These are phyloP conservation scores for Aspergillus caelatus DNA, from an alignment of 2,329 filamentous ascomycete species.

Conservation along the genomic window DNA sequence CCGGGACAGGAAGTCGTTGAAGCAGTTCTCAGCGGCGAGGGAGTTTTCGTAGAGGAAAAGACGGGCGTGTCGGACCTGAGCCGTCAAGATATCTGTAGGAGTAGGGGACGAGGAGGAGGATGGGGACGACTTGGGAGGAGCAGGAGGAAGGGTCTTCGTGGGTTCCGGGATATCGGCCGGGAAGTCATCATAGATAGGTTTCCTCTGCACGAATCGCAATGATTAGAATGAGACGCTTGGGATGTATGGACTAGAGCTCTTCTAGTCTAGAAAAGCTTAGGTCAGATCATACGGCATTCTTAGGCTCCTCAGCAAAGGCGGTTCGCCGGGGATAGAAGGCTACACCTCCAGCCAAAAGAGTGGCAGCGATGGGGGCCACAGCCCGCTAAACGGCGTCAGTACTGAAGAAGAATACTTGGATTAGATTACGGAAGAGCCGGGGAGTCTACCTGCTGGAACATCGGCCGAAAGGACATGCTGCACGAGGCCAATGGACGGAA, in stretches of 20 bases:
- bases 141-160: conserved; percentile 23
- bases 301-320: conserved; percentile 47
- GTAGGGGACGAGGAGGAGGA: conserved; percentile 58
- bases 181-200: conserved; percentile 50
- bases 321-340: conserved; percentile 44
- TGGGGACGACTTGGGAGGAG: conserved; percentile 30
- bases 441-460: conserved; percentile 42
- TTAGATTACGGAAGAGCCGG: not conserved
- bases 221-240: not conserved
- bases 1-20: conserved; percentile 80
- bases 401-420: conserved; percentile 15
- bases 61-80: conserved; percentile 77
- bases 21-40: conserved; percentile 72
- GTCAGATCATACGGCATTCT: conserved; percentile 32
- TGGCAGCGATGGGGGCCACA: conserved; percentile 44
- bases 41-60: conserved; percentile 79
- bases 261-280: not conserved
- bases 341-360: conserved; percentile 44
- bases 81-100: conserved; percentile 85
- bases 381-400: conserved; percentile 39
- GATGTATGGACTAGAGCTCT: not conserved
- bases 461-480: conserved; percentile 45
- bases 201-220: conserved; percentile 31
- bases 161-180: conserved; percentile 34
- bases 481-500: conserved; percentile 27